phyloP scores from a whole-genome alignment of 371 early-diverging fungal species.

The Thermomucor indicae-seudaticae region DNA sequence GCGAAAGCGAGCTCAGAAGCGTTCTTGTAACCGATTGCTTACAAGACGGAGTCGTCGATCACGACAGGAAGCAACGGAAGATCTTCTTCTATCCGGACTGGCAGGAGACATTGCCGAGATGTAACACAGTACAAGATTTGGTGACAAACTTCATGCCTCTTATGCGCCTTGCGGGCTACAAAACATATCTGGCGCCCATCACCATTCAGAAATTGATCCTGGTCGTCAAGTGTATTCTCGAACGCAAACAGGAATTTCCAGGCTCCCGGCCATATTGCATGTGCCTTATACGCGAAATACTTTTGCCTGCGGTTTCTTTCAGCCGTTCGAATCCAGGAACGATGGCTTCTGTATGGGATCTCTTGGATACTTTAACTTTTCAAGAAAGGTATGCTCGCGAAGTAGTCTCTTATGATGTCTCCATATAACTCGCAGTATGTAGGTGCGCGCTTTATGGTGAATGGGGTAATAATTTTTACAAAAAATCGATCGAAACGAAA shows the following conservation, averaged over 20 bases:
- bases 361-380: conserved; percentile 61
- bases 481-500: conserved; percentile 43
- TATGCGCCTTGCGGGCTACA: conserved; percentile 46
- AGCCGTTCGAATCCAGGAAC: conserved; percentile 66
- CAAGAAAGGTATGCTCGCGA: conserved; percentile 60
- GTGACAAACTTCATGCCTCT: conserved; percentile 41
- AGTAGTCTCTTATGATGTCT: too few relatives aligned
- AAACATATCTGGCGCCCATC: conserved; percentile 42
- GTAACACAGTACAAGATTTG: conserved; percentile 34
- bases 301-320: conserved; percentile 75
- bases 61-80: conserved; percentile 26
- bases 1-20: conserved; percentile 1
- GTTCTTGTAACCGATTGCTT: conserved; percentile 24
- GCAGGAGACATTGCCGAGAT: conserved; percentile 39
- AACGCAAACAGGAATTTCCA: conserved; percentile 21
- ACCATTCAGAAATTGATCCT: conserved; percentile 38
- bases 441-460: conserved; percentile 72
- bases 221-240: conserved; percentile 34
- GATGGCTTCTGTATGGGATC: conserved; percentile 73
- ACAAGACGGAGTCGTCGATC: conserved; percentile 18
- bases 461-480: conserved; percentile 69
- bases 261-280: conserved; percentile 42
- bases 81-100: conserved; percentile 63
- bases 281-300: conserved; percentile 58
- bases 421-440: neutral